Evolutionary conservation across 495 filamentous ascomycete species (phyloP), one percentile per base, ranked within the genome.

Genomic region (Echria macrotheca): DNA sequence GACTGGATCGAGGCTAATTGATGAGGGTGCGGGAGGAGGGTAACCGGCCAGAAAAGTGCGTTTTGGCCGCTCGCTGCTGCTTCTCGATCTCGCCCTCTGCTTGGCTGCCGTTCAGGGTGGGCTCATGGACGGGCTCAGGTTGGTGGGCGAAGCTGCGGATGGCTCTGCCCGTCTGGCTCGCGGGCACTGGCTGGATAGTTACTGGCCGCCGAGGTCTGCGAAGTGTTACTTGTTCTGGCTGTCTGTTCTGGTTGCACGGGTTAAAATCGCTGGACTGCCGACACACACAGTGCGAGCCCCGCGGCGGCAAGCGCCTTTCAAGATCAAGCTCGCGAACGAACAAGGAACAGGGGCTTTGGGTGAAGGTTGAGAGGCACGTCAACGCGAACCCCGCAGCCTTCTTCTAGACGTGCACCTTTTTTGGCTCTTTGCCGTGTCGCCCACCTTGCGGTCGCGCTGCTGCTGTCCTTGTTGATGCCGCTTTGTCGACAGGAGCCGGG

Each of bases 1-100:
- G 57, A 57, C 53, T 56, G 53, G 47, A 31, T 31, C 56, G 52
- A 55, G 56, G 57, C 55, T 57, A 64, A 56, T 63, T 51, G 62
- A 63, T 25, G n/a, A 31, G 28, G 54, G 51, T 47, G 44, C 40
- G 58, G 56, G 52, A 58, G 52, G 42, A 50, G 43, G 40, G 45
- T 53, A 17, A 36, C 49, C 44, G 40, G 21, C 47, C 56, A 47
- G 49, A 63, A 61, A 60, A 59, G 57, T 60, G 60, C 55, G 59
- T 56, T 60, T 60, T 56, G 50, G 43, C 52, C 37, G 44, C 35
- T 49, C 29, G 36, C 56, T 52, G 52, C 44, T 52, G 25, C 38
- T 49, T 47, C 25, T 58, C 22, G 47, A 54, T 51, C 47, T 54
- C 47, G 51, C 18, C 41, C 19, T 58, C 47, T 58, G 55, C 55